Evolutionary conservation across 495 filamentous ascomycete genomes (phyloP), one percentile per base, ranked within the genome.

Genomic region (Penicillium argentinense): DNA sequence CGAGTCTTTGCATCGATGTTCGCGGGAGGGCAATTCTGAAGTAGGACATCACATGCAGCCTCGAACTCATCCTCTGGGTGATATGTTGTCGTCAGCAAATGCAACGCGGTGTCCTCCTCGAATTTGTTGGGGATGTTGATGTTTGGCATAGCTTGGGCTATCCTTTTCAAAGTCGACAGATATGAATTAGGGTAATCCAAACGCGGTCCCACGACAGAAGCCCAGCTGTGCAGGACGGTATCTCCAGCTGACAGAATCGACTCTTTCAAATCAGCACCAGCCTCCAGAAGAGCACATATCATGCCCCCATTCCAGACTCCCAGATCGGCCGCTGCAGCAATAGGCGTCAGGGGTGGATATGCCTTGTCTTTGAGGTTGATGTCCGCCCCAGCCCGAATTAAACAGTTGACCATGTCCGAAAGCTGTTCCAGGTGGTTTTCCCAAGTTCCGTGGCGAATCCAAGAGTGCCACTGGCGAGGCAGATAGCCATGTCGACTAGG

Each of bases 291-390:
- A 11, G 54, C 49, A 19, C 40, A 29, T 17, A 53, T 54, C 21
- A 49, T 21, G 7, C 50, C 50, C 0, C 45, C 45, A 27, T 57
- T 42, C 54, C 54, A 57, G 8, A 57, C 50, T 23, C 49, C 54
- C 7, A 39, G 5, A 24, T 57, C 54, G 5, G 50, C 49, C 9
- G 54, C 54, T 2, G 45, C 49, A 4, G 45, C 49, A 18, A 57
- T 54, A 1, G 54, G 54, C 3, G 45, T 54, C n/a, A 46, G 9
- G 9, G 19, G 30, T 8, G 50, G 45, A 39, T 47, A 46, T 4
- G 26, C 54, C 21, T 59, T 62, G 42, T 61, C 49, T 34, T 57
- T 57, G 5, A 53, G 48, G 17, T 67, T 50, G 18, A 57, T 43
- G n/a, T 59, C 51, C 12, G 53, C 60, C 2, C 59, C 56, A 41